phyloP scores from a whole-genome alignment of 305 asterid genomes.

The Plantago coronopus region DNA sequence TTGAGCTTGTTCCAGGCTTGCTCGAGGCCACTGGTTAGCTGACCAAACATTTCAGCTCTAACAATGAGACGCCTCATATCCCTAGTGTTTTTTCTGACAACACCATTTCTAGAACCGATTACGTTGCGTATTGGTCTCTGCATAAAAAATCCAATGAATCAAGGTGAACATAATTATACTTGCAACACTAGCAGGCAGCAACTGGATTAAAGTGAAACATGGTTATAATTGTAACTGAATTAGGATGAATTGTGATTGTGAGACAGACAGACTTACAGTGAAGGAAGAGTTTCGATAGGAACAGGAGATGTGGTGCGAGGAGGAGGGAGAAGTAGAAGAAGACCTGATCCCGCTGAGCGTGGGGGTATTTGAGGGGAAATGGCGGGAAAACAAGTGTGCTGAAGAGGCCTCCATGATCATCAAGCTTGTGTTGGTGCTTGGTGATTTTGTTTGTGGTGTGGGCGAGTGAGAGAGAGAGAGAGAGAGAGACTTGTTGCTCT shows the following conservation, averaged over 20 bases:
- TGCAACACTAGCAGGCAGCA: slow-evolving; percentile 7
- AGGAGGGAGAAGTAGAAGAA: slow-evolving; percentile 38
- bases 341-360: slow-evolving; percentile 28
- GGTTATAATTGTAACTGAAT: not conserved
- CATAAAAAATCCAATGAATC: not conserved
- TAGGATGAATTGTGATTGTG: not conserved
- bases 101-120: slow-evolving; percentile 39
- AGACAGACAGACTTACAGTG: slow-evolving; percentile 32
- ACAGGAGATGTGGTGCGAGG: slow-evolving; percentile 49
- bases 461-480: too few relatives aligned
- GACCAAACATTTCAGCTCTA: slow-evolving; percentile 95
- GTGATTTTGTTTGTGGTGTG: too few relatives aligned
- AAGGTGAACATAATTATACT: not conserved
- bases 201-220: not conserved
- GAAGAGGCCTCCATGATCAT: slow-evolving; percentile 48
- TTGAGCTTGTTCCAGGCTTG: slow-evolving; percentile 96
- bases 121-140: slow-evolving; percentile 69
- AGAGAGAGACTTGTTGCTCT: too few relatives aligned
- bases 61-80: slow-evolving; percentile 43
- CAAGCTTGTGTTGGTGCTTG: too few relatives aligned
- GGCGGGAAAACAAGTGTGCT: slow-evolving; percentile 58
- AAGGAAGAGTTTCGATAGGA: slow-evolving; percentile 54
- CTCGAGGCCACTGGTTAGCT: slow-evolving; percentile 85
- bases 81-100: slow-evolving; percentile 25
- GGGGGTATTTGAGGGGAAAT: slow-evolving; percentile 39